Evolutionary conservation across 805 yeast species (phyloP), one percentile per base, ranked within the genome.

Genomic region (Candida berthetii): DNA sequence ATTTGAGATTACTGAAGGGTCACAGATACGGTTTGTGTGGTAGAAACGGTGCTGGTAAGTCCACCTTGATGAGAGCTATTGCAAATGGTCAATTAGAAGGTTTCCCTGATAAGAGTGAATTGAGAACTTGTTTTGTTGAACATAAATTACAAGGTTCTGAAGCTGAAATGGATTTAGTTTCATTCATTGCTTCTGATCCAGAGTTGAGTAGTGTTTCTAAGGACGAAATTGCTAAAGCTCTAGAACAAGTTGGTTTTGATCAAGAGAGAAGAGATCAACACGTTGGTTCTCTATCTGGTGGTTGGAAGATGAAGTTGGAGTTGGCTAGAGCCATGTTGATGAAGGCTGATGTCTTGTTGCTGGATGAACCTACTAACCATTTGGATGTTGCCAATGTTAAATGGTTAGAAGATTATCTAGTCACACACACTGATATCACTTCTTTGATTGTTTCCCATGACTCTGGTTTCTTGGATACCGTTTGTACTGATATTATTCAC

Each of bases 231-330:
- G 65, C 95, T 14, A 59, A 57, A 1, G 96, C 96, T 22, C 74
- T 91, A 45, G 80, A 69, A 36, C 78, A 78, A 39, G 98, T 91
- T 63, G 98, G 98, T 2, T 91, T 91, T 64, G 82, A 93, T 51
- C 93, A 84, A 42, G 91, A 82, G 59, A 81, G 96, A 70, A 78
- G 95, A 62, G 76, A 77, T 25, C 97, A 90, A 68, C 77, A 86
- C 37, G 96, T 93, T 43, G 96, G 96, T 32, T 86, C 97, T 2
- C 71, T 91, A 45, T 87, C 96, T 35, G 99, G 99, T 66, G 99
- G 99, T 65, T 91, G 99, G 99, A 93, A 93, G 69, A 91, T 91
- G 99, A 91, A 91, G 69, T 76, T 91, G 53, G 98, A 90, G 68
- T 74, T 91, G 57, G 99, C 98, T n/a, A 83, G 97, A 70, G 99